phyloP scores from a whole-genome alignment of 495 filamentous ascomycete species.

The Hypoxylon trugodes region DNA sequence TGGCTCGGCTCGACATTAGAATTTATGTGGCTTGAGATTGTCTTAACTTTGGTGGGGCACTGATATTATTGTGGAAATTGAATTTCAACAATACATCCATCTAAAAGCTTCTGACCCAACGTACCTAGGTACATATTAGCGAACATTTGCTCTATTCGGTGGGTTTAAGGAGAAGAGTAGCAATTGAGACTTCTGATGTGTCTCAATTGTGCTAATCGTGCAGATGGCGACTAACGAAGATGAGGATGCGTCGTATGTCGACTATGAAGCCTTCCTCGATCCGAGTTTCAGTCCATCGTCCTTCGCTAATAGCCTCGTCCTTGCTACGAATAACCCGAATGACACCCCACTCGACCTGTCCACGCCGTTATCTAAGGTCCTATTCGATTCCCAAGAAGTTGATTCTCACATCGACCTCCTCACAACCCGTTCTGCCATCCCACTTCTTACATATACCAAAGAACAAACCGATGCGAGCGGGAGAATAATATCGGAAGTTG shows the following conservation, averaged over 20 bases:
- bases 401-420: constrained; percentile 93
- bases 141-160: not conserved
- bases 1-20: too few relatives aligned
- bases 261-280: constrained; percentile 91
- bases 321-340: constrained; percentile 88
- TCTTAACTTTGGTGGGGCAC: too few relatives aligned
- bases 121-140: not conserved
- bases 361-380: constrained; percentile 89
- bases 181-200: constrained; percentile 12
- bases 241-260: constrained; percentile 85
- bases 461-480: constrained; percentile 72
- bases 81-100: too few relatives aligned
- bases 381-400: constrained; percentile 97
- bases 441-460: constrained; percentile 81
- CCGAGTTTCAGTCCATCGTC: constrained; percentile 79
- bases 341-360: constrained; percentile 92
- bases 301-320: constrained; percentile 89
- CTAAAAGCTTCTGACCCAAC: too few relatives aligned
- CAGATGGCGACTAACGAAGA: constrained; percentile 43
- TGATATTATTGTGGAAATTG: too few relatives aligned
- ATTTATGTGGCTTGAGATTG: too few relatives aligned
- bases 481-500: constrained; percentile 74
- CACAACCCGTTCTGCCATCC: constrained; percentile 83
- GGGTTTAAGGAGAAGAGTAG: not conserved
- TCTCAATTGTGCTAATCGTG: constrained; percentile 2